Evolutionary conservation across 495 filamentous ascomycete genomes (phyloP).

Genomic region (Penicillium steckii): DNA sequence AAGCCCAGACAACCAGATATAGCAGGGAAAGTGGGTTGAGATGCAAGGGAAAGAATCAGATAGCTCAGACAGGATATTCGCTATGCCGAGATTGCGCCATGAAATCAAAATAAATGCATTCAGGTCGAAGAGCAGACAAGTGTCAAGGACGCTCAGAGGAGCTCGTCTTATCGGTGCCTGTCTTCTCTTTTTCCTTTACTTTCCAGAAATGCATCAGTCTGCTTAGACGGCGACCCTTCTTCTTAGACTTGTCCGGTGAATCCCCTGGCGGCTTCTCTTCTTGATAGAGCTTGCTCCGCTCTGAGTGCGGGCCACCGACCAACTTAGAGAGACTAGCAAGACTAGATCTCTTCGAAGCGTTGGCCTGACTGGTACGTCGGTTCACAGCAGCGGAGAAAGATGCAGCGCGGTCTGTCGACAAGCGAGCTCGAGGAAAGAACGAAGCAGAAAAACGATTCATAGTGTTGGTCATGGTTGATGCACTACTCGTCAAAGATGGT

Average conservation of each 20-base stretch:
- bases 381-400: slow-evolving; percentile 67
- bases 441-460: slow-evolving; percentile 46
- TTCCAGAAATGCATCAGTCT: slow-evolving; percentile 86
- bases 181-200: slow-evolving; percentile 49
- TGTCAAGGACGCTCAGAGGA: slow-evolving; percentile 25
- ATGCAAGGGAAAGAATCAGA: slow-evolving; percentile 13
- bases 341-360: slow-evolving; percentile 67
- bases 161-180: slow-evolving; percentile 14
- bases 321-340: slow-evolving; percentile 83
- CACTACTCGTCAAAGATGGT: slow-evolving; percentile 81
- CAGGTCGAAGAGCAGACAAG: slow-evolving; percentile 14
- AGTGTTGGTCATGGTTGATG: slow-evolving; percentile 76
- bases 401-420: slow-evolving; percentile 61
- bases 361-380: slow-evolving; percentile 50
- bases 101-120: slow-evolving; percentile 26
- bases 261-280: slow-evolving; percentile 60
- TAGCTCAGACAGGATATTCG: slow-evolving; percentile 26
- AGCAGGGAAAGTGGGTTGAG: slow-evolving; percentile 19
- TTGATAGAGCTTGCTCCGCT: slow-evolving; percentile 78
- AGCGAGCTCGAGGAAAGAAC: slow-evolving; percentile 43
- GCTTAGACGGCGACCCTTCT: slow-evolving; percentile 72
- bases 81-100: slow-evolving; percentile 34
- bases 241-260: slow-evolving; percentile 61
- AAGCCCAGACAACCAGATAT: slow-evolving; percentile 13
- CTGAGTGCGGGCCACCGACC: slow-evolving; percentile 72